These are phyloP conservation scores for Plasmodium cynomolgi DNA, from an alignment of 169 alveolate genomes.

Conservation along the genomic window DNA sequence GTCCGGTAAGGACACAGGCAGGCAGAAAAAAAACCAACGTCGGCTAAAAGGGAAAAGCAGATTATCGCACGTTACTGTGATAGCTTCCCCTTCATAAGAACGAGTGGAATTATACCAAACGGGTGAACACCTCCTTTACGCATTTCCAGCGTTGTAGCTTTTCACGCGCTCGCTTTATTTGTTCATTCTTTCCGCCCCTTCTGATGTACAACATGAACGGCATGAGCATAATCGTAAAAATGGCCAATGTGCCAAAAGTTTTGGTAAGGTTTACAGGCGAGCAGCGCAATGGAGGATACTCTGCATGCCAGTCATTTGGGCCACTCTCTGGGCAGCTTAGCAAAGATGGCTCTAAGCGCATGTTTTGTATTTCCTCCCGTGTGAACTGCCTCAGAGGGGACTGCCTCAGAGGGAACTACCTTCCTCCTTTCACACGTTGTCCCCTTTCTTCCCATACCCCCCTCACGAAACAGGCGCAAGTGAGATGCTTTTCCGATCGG, in stretches of 20 bases:
- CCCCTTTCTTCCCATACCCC: neutral
- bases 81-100: neutral
- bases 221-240: conserved; percentile 8
- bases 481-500: conserved; percentile 80
- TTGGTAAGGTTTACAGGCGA: conserved; percentile 47
- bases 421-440: neutral
- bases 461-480: conserved; percentile 24
- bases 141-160: neutral
- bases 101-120: neutral
- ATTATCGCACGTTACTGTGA: neutral
- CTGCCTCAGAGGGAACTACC: too few species aligned
- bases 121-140: neutral
- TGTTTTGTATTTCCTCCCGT: neutral
- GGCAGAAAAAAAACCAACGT: neutral
- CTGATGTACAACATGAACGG: conserved; percentile 20
- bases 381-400: neutral
- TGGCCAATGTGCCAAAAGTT: conserved; percentile 17
- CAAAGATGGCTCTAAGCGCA: neutral
- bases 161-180: neutral
- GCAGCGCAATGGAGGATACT: neutral
- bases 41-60: neutral
- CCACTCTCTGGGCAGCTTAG: neutral
- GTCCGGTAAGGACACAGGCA: neutral
- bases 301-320: neutral
- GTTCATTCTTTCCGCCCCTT: neutral